Evolutionary conservation across 1,139 yeast species (phyloP).

Genomic region (Nadsonia commutata): DNA sequence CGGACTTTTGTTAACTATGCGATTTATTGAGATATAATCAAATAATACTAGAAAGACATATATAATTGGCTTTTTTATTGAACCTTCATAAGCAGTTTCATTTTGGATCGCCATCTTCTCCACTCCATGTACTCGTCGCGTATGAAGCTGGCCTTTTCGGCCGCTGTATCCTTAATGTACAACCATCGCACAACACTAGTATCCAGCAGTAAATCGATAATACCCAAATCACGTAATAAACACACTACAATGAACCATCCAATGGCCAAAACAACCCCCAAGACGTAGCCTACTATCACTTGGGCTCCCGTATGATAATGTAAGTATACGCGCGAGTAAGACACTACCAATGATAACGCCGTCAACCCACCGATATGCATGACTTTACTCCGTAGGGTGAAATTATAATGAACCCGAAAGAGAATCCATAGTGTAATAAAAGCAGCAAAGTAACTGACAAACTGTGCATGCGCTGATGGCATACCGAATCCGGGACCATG

Average conservation of each 20-base stretch:
- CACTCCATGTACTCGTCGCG: slow-evolving; percentile 21
- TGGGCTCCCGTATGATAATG: slow-evolving; percentile 64
- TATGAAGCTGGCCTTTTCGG: slow-evolving; percentile 20
- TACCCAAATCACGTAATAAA: slow-evolving; percentile 25
- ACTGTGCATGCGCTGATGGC: slow-evolving; percentile 97
- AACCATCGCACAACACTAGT: slow-evolving; percentile 21
- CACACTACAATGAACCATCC: slow-evolving; percentile 41
- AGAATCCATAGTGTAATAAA: slow-evolving; percentile 41
- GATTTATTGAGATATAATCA: too few relatives aligned
- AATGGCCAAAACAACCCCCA: slow-evolving; percentile 49
- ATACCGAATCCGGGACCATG: slow-evolving; percentile 61
- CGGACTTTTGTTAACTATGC: too few relatives aligned
- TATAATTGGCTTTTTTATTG: too few relatives aligned
- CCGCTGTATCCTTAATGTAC: slow-evolving; percentile 25
- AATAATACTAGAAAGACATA: too few relatives aligned
- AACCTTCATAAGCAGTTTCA: slow-evolving; percentile 18
- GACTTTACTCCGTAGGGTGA: slow-evolving; percentile 15
- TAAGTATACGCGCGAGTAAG: slow-evolving; percentile 63
- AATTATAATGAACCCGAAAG: slow-evolving; percentile 27
- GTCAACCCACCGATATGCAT: slow-evolving; percentile 15
- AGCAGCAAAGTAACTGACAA: slow-evolving; percentile 72
- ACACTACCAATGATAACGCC: slow-evolving; percentile 34
- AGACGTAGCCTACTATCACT: slow-evolving; percentile 53
- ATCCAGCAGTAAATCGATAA: slow-evolving; percentile 21
- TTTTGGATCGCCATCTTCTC: slow-evolving; percentile 18